Base-by-base conservation (phyloP, 306 rosid genomes). In the Amphicarpaea edgeworthii region DNA sequence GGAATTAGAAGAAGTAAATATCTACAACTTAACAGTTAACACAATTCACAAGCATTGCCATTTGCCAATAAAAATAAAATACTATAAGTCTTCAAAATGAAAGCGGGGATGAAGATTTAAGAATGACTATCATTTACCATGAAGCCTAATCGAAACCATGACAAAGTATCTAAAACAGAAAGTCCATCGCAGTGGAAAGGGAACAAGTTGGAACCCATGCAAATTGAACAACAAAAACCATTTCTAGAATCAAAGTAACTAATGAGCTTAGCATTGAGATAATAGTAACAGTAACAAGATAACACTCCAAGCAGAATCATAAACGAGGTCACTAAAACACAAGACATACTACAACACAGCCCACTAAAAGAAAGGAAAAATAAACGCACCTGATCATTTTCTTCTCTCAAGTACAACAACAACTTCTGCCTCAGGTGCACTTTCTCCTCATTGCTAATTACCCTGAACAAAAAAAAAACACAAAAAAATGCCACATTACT, bases 381-480 rank as follows among this genome's bases (percentile, higher is more conserved):
- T 3, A 32, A 60, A 70, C 75, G 24, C 47, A 94, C 98, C 98
- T 92, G 87, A 79, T 87, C 81, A 84, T 87, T 88, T 74, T 90
- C 97, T 84, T 95, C 98, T 72, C 97, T 87, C 83, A 90, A 79
- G 82, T 92, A 89, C 68, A 87, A 75, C 89, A 95, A 73, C 84
- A 95, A 87, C 78, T 90, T 95, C 77, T 92, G 91, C 80, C 87
- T 86, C 74, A 92, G 83, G 83, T 95, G 92, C 41, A 67, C 58
- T 85, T 95, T 95, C 93, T 95, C 97, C 85, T 86, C 97, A 15
- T 83, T 92, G 87, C 88, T 82, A 69, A 95, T 89, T 45, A 97
- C 97, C 73, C 98, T 95, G 92, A 65, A 85, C 68, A 70, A 19
- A 73, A 47, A 45, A 57, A 30, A 12, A 8, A 49, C 12, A 21